Percentiles rank a stretch among this genome's conserved stretches.
Evolutionary conservation across 108 stramenopile genomes (phyloP).

Genomic region (Nitzschia inconspicua): DNA sequence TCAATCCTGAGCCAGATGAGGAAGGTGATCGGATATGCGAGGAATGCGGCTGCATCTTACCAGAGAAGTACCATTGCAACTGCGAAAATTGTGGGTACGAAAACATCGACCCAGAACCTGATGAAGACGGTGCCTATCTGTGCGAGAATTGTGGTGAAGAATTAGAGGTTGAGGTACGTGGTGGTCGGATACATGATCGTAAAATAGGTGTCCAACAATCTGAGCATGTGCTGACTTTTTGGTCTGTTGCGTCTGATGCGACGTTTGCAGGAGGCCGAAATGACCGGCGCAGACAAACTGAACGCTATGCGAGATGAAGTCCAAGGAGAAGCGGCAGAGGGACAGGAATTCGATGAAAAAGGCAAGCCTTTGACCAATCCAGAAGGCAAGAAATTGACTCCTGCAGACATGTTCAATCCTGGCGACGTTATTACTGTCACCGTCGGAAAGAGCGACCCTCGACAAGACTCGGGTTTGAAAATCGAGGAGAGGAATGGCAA

Average conservation of each 20-base stretch:
- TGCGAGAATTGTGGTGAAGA: conserved; percentile 27
- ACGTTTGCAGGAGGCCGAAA: conserved; percentile 13
- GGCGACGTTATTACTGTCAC: conserved; percentile 43
- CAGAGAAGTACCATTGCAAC: conserved; percentile 18
- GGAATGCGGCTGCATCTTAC: conserved; percentile 28
- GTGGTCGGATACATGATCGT: not conserved
- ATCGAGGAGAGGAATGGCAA: conserved; percentile 37
- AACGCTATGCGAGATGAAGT: conserved; percentile 20
- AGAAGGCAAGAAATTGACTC: conserved; percentile 33
- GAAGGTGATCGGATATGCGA: conserved; percentile 35
- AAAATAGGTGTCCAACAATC: no score
- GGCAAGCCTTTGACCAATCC: conserved; percentile 25
- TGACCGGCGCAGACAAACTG: conserved; percentile 23
- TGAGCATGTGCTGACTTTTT: no score
- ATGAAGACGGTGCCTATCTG: conserved; percentile 18
- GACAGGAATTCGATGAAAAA: conserved; percentile 25
- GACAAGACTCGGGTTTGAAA: conserved; percentile 34
- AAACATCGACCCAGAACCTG: conserved; percentile 13
- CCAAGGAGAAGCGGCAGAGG: not conserved
- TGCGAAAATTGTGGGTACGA: conserved; percentile 25
- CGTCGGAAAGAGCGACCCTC: conserved; percentile 28
- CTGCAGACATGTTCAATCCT: conserved; percentile 39
- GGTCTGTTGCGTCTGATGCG: no score
- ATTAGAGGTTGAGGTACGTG: conserved; percentile 17
- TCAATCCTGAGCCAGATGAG: conserved; percentile 36